Evolutionary conservation across 257 asterid genomes (phyloP).

Genomic region (Anisodus tanguticus): DNA sequence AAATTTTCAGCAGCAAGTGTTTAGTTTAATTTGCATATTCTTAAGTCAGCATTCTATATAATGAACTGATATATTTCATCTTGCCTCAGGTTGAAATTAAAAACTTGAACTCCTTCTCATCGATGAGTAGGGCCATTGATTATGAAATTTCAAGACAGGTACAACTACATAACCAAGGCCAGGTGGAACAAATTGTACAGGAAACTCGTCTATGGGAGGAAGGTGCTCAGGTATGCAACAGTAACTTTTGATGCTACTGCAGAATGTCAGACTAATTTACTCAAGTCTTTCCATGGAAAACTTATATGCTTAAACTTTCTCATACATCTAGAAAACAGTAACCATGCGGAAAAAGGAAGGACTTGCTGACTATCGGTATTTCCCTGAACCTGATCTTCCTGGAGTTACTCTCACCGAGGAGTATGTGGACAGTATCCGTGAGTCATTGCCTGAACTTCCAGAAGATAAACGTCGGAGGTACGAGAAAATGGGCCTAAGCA

Average conservation of each 20-base stretch:
- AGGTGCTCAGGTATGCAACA: constrained; percentile 82
- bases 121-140: constrained; percentile 91
- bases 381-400: constrained; percentile 99
- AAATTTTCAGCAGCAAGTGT: neutral
- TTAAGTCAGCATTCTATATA: neutral
- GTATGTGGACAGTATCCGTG: constrained; percentile 56
- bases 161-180: constrained; percentile 75
- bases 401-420: constrained; percentile 75
- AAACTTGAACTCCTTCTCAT: constrained; percentile 92
- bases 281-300: neutral
- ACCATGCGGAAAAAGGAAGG: constrained; percentile 99
- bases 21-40: neutral
- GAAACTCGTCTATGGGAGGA: constrained; percentile 99
- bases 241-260: constrained; percentile 30
- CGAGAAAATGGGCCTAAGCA: constrained; percentile 81
- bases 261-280: neutral
- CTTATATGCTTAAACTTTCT: constrained; percentile 33
- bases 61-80: constrained; percentile 30
- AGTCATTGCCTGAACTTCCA: constrained; percentile 91
- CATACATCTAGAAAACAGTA: constrained; percentile 73
- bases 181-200: constrained; percentile 79
- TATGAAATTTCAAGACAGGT: constrained; percentile 93
- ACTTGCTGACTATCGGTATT: constrained; percentile 93
- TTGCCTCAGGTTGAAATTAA: constrained; percentile 87
- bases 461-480: constrained; percentile 89